Conservation (phyloP, 768 basidiomycete species). For the Russula vinacea region DNA sequence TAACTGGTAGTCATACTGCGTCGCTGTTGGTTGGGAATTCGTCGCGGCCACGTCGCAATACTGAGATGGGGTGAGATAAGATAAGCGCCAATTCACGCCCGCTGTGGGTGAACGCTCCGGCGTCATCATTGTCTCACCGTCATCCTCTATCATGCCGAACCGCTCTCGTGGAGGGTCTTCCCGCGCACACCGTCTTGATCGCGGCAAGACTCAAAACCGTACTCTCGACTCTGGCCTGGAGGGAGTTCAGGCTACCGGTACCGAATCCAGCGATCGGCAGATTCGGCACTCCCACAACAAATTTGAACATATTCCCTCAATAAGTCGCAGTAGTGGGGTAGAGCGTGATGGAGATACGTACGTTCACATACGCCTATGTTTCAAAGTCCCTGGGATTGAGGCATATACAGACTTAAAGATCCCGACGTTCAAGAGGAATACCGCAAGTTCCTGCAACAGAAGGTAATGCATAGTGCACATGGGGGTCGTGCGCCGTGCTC, state of each 20-base stretch:
- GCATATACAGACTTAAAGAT: conserved; percentile 57
- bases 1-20: conserved; percentile 7
- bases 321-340: conserved; percentile 73
- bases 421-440: conserved; percentile 62
- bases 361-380: conserved; percentile 34
- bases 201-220: not conserved
- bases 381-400: conserved; percentile 13
- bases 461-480: conserved; percentile 44
- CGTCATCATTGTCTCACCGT: not conserved
- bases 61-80: not conserved
- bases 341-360: conserved; percentile 74
- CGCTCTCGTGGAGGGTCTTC: conserved; percentile 8
- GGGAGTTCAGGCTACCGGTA: not conserved
- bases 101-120: no score
- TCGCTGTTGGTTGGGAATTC: not conserved
- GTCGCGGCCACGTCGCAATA: not conserved
- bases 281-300: not conserved
- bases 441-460: conserved; percentile 57
- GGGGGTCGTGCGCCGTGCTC: not conserved
- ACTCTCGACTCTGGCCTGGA: not conserved
- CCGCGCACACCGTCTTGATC: not conserved
- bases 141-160: conserved; percentile 7
- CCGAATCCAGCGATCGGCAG: not conserved
- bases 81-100: no score
- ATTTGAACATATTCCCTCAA: conserved; percentile 58